Conservation (phyloP, 106 monocot genomes). For the Dendrobium officinale region DNA sequence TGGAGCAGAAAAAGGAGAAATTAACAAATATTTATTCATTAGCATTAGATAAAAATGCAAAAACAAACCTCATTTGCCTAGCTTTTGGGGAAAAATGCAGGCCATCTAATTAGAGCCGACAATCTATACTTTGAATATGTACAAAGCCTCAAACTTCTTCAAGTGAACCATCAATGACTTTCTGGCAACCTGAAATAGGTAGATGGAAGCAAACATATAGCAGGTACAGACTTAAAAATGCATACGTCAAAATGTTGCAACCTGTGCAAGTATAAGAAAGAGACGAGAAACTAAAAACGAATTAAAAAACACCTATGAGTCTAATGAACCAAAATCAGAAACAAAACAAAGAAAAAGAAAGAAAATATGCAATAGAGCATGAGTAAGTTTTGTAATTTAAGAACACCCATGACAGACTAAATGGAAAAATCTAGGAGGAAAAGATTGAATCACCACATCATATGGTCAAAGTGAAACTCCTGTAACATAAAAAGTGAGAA, state of each 20-base stretch:
- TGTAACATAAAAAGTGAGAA: too few species aligned
- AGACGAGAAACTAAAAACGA: too few species aligned
- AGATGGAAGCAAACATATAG: neutral
- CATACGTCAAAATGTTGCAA: too few species aligned
- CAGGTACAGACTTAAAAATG: neutral
- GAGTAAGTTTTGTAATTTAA: too few species aligned
- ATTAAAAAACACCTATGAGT: neutral
- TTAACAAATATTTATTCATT: neutral
- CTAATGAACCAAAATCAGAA: neutral
- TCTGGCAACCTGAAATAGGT: slow-evolving; percentile 5
- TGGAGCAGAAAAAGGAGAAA: neutral
- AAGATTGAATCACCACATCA: neutral
- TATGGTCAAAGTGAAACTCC: too few species aligned
- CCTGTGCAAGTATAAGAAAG: too few species aligned
- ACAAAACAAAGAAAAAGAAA: neutral
- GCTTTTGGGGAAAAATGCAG: neutral
- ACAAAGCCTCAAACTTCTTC: slow-evolving; percentile 1
- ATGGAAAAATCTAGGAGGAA: too few species aligned
- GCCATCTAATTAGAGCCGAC: neutral
- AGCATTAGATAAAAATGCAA: neutral
- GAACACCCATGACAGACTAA: too few species aligned
- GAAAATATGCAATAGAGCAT: too few species aligned
- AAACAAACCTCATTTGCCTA: neutral
- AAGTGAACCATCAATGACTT: slow-evolving; percentile 6
- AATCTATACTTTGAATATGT: neutral